These are phyloP conservation scores for Globisporangium okanoganense DNA, from an alignment of 352 stramenopile genomes.

Conservation along the genomic window DNA sequence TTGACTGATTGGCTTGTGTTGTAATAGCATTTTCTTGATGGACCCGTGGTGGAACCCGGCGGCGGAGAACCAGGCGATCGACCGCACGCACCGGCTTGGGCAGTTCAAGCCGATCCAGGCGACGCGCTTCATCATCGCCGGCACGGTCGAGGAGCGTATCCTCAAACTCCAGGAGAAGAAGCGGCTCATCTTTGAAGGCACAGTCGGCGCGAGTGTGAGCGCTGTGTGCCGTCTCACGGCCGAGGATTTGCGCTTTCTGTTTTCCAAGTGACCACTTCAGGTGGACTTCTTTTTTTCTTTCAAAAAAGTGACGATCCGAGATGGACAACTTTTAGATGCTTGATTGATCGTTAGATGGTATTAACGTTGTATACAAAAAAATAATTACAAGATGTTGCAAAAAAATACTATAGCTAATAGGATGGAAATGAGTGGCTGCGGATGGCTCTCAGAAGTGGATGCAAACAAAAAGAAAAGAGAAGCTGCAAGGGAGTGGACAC, in stretches of 20 bases:
- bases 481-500: background rate
- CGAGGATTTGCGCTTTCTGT: slow-evolving; percentile 93
- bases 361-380: background rate
- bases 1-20: slow-evolving; percentile 15
- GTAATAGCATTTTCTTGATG: slow-evolving; percentile 93
- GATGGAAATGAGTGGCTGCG: background rate
- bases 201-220: slow-evolving; percentile 91
- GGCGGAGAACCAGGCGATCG: slow-evolving; percentile 93
- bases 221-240: slow-evolving; percentile 90
- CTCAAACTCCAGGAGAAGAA: slow-evolving; percentile 95
- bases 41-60: slow-evolving; percentile 99
- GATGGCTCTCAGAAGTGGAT: background rate
- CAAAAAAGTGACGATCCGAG: background rate
- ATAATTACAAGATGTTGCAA: background rate
- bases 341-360: too few species aligned
- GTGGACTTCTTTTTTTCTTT: background rate
- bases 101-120: slow-evolving; percentile 97
- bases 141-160: slow-evolving; percentile 98
- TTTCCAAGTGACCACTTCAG: slow-evolving; percentile 38
- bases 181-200: slow-evolving; percentile 98
- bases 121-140: slow-evolving; percentile 97
- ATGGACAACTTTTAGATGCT: background rate
- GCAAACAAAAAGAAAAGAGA: slow-evolving; percentile 1
- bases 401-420: background rate
- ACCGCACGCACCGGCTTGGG: slow-evolving; percentile 97